phyloP scores from a whole-genome alignment of 1,284 basidiomycete genomes.

The Cerrena zonata region DNA sequence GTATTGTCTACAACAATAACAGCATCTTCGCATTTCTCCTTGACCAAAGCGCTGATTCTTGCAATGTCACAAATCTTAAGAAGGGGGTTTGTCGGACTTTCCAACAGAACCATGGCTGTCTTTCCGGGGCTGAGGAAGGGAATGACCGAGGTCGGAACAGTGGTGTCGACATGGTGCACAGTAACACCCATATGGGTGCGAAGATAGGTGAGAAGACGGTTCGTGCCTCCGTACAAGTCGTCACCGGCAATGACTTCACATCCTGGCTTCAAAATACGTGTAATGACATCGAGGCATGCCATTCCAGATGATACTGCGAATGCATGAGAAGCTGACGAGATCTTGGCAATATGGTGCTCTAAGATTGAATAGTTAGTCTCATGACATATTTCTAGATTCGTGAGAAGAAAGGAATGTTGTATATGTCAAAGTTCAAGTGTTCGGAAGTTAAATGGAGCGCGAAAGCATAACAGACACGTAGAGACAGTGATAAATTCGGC shows the following conservation, averaged over 20 bases:
- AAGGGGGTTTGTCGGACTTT: conserved; percentile 96
- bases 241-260: conserved; percentile 95
- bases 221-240: conserved; percentile 96
- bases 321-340: conserved; percentile 83
- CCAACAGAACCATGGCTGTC: conserved; percentile 89
- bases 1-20: conserved; percentile 95
- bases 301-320: conserved; percentile 94
- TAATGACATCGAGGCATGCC: conserved; percentile 94
- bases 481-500: too few relatives aligned
- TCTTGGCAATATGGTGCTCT: conserved; percentile 94
- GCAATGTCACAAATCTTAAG: conserved; percentile 93
- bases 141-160: conserved; percentile 59
- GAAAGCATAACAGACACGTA: too few relatives aligned
- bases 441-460: too few relatives aligned
- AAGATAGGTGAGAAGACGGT: conserved; percentile 90
- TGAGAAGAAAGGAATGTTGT: too few relatives aligned
- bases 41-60: conserved; percentile 74
- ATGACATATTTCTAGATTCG: too few relatives aligned
- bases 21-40: conserved; percentile 75
- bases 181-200: conserved; percentile 82
- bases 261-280: conserved; percentile 89
- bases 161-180: conserved; percentile 94
- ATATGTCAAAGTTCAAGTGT: too few relatives aligned
- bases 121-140: conserved; percentile 66
- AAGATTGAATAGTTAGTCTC: conserved; percentile 13